Evolutionary conservation across 2,329 filamentous ascomycete genomes (phyloP), one percentile per base, ranked within the genome.

Genomic region (Ophiostoma ulmi): DNA sequence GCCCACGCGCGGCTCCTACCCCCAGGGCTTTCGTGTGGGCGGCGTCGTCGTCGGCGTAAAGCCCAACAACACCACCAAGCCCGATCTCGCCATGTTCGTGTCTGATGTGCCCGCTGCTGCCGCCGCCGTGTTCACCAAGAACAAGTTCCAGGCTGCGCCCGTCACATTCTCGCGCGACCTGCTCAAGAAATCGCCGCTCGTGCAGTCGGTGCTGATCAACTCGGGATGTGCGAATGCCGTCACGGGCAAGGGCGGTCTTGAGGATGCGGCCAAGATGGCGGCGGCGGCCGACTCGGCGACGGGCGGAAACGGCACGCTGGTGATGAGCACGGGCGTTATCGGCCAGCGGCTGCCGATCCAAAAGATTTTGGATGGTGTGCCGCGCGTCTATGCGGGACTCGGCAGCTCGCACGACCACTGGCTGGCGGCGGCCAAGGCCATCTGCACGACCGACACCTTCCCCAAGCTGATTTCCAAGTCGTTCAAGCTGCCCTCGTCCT

Each of bases 321-420:
- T 98, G 73, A 98, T 99, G 95, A 97, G 93, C 79, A 99, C 95
- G 1, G 95, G 95, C 70, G 95, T 99, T 64, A 99, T 99, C 78
- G 95, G 95, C 10, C 94, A 98, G 81, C 89, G 92, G 73, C 85
- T 99, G 35, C 95, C 95, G 11, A 97, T 98, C 76, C 84, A 91
- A 74, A 97, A 96, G 80, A 99, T 99, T 77, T 82, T 94, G 67
- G 83, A 87, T 77, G 90, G 91, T 72, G 92, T 99, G 70, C 93
- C 94, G 2, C 85, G 87, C 10, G 93, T 92, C 5, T 87, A 92
- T 77, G 82, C 85, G 72, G 87, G 86, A 72, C 86, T 97, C 35
- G 91, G 91, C 68, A 85, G 85, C 65, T 87, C 90, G 8, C 94
- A 98, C 81, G 86, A 91, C 72, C 88, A 95, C 81, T 99, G 94